Conservation (phyloP, 176 grass and related monocot genomes). For the Musa beccarii region DNA sequence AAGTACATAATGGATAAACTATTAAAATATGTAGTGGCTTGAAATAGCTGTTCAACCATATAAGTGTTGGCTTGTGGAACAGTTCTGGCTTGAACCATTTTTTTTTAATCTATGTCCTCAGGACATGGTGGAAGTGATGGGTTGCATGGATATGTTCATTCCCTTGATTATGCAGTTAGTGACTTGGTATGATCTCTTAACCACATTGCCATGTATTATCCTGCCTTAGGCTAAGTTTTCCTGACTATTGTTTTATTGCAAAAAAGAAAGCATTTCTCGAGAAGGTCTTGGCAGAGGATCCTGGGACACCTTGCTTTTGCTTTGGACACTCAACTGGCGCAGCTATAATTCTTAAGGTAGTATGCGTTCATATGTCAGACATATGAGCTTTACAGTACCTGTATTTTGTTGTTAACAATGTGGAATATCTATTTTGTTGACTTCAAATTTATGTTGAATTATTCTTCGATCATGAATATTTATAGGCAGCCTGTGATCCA, state of each 20-base stretch:
- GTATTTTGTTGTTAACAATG: background rate
- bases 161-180: conserved; percentile 21
- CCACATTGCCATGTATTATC: background rate
- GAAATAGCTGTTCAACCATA: no score
- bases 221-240: background rate
- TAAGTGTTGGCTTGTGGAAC: background rate
- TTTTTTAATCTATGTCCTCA: background rate
- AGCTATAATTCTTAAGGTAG: conserved; percentile 27
- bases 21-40: no score
- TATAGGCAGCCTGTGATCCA: conserved; percentile 16
- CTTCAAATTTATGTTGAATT: background rate
- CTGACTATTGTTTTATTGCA: background rate
- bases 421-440: background rate
- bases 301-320: conserved; percentile 14
- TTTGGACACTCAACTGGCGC: conserved; percentile 27
- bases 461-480: background rate
- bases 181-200: conserved; percentile 14
- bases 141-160: conserved; percentile 30
- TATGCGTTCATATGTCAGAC: background rate
- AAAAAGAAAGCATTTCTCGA: conserved; percentile 23
- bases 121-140: conserved; percentile 30
- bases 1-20: no score
- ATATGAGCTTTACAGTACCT: no score
- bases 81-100: background rate
- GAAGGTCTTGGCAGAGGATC: conserved; percentile 9